Conservation (phyloP, 2,329 filamentous ascomycete genomes). For the Cladosporium halotolerans region DNA sequence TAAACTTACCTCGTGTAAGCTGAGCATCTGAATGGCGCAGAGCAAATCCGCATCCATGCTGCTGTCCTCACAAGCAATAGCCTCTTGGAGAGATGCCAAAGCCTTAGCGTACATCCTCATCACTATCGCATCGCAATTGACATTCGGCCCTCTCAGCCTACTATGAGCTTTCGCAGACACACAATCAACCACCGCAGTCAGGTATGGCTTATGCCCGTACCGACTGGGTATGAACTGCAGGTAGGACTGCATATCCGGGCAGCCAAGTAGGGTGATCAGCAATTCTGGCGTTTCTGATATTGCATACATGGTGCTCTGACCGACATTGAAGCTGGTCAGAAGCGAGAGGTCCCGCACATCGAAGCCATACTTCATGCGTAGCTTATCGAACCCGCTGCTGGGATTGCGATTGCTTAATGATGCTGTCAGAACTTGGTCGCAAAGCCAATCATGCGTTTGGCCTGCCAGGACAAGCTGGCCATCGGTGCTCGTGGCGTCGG, state of each 20-base stretch:
- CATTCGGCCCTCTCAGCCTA: constrained; percentile 13
- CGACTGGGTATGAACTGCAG: constrained; percentile 21
- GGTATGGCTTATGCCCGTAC: constrained; percentile 18
- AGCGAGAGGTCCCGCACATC: constrained; percentile 21
- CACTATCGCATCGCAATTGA: constrained; percentile 1
- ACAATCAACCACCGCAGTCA: constrained; percentile 22
- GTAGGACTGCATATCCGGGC: constrained; percentile 17
- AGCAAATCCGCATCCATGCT: constrained; percentile 19
- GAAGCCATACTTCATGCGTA: constrained; percentile 17
- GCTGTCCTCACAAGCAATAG: constrained; percentile 13
- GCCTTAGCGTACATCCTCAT: constrained; percentile 21
- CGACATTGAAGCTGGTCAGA: constrained; percentile 24
- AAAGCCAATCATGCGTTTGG: background rate
- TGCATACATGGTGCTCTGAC: background rate
- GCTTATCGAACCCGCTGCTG: background rate
- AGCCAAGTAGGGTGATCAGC: constrained; percentile 11
- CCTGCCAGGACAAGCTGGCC: background rate
- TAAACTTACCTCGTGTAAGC: constrained; percentile 21
- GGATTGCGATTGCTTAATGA: background rate
- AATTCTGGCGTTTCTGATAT: constrained; percentile 4
- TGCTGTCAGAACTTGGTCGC: background rate
- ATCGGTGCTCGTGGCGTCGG: background rate
- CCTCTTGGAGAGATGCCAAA: constrained; percentile 17
- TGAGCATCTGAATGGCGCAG: constrained; percentile 19
- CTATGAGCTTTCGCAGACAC: constrained; percentile 19